A percentile compares a stretch with the other conserved stretches of the same genome.
These are phyloP conservation scores for Tephrocybe rancida DNA, from an alignment of 768 basidiomycete genomes.

Conservation along the genomic window DNA sequence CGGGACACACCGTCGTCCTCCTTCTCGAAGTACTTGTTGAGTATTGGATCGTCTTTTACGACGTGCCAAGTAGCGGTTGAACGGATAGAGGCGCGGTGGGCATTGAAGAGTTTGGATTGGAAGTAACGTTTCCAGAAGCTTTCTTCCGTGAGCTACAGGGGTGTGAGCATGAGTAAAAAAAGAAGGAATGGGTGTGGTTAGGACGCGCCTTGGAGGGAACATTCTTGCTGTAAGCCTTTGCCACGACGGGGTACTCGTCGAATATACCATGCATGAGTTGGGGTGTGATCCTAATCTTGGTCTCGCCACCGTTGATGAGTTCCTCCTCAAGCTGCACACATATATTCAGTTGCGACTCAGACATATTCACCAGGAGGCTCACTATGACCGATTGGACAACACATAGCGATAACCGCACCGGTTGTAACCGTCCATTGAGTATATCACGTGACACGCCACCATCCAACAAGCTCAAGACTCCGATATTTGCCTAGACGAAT, in stretches of 20 bases:
- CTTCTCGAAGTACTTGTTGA: constrained; percentile 95
- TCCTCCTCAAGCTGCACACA: too few relatives aligned
- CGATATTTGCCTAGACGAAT: too few relatives aligned
- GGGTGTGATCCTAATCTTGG: constrained; percentile 88
- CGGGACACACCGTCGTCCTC: constrained; percentile 83
- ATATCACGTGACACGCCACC: too few relatives aligned
- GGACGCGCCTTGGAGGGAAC: constrained; percentile 78
- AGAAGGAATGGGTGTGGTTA: too few relatives aligned
- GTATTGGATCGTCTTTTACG: constrained; percentile 89
- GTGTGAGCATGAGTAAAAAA: constrained; percentile 3
- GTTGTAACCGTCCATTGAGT: too few relatives aligned
- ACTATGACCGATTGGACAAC: too few relatives aligned
- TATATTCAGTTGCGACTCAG: too few relatives aligned
- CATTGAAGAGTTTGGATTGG: constrained; percentile 93
- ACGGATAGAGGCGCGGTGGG: constrained; percentile 90
- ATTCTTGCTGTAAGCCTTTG: constrained; percentile 81
- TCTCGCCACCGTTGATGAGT: constrained; percentile 83
- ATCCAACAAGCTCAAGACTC: too few relatives aligned
- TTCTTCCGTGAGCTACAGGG: constrained; percentile 75
- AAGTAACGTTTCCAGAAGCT: constrained; percentile 99
- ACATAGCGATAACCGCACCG: too few relatives aligned
- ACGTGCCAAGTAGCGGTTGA: constrained; percentile 83
- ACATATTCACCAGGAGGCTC: too few relatives aligned
- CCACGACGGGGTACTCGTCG: constrained; percentile 95
- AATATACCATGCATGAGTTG: constrained; percentile 96